Evolutionary conservation across 1,139 yeast genomes (phyloP), one percentile per base, ranked within the genome.

Genomic region (Magnusiomyces tetraspermus): DNA sequence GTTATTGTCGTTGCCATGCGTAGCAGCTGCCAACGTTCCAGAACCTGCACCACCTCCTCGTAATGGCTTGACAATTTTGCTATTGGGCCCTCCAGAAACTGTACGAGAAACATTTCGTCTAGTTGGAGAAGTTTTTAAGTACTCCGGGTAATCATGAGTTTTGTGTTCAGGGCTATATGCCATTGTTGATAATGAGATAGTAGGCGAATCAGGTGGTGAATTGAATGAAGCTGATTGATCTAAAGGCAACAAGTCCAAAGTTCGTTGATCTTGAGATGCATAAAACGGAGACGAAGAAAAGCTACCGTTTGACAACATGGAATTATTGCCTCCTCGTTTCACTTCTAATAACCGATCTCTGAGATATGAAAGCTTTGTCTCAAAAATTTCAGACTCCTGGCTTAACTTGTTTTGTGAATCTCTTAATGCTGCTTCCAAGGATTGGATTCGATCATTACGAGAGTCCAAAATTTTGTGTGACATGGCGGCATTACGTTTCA

Each of bases 61-160:
- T 55, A 83, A 64, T 1, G 92, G 90, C 64, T 81, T 82, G 44
- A 84, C 80, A 23, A 83, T 83, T 55, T 81, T 60, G 28, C 50
- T 50, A 15, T 50, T 44, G 1, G 43, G 30, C 5, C 52, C 50
- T 23, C 33, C 24, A 13, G 50, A 38, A 13, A 42, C 45, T 13
- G 28, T 15, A 15, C 45, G 45, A 11, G 45, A n/a, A 15, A n/a
- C 24, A 10, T 17, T 21, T 17, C 15, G 17, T 28, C 33, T 28
- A 6, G 37, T 33, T 6, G 17, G 22, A 11, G 40, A 30, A 4
- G 24, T 31, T 15, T 43, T 48, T 2, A 52, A 48, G 10, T 46
- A 31, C 33, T 50, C 56, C n/a, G 55, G 55, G 24, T 53, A 53
- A 23, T 51, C 42, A 6, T 31, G 50, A 10, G 48, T 48, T 36